Evolutionary conservation across 164 flowering plant genomes (phyloP), one percentile per base, ranked within the genome.

Genomic region (Sedum album): DNA sequence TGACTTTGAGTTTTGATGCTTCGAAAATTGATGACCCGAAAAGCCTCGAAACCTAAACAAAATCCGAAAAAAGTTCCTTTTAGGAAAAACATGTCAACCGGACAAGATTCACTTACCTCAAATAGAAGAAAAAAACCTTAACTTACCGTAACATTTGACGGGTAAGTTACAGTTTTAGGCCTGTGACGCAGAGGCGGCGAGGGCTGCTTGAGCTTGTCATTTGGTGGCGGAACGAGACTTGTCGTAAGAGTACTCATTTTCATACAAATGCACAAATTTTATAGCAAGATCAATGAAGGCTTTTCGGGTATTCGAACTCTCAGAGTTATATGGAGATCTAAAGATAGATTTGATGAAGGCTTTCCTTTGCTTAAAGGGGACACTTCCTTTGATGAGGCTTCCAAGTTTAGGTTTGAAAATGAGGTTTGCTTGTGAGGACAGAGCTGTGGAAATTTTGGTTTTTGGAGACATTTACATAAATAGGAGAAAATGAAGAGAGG

Each of bases 21-120:
- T 93, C 98, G 68, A 93, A 93, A 31, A 89, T 90, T 0, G 96
- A 79, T 1, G 93, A 91, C 72, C 96, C 96, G 82, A 90, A 93
- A 67, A 93, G 70, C 75, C 96, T 88, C 2, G 95, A 88, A 68
- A 85, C 87, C 96, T 88, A 70, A 70, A 51, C 71, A 48, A 41
- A 28, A 70, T 66, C 63, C 7, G 13, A 8, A 46, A 71, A 51
- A 23, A 4, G 20, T 36, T 31, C 13, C 5, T 55, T 10, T 55
- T 25, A 55, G 25, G 31, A 2, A 57, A 23, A 57, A 28, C 57
- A n/a, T 5, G 33, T 28, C 31, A 23, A 53, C 14, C 15, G 8
- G 28, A 9, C 23, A 23, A 53, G 28, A 23, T 21, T 7, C 28
- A 9, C 3, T 21, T 21, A 6, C 13, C 9, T 21, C 10, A 25